Conservation (phyloP, 352 stramenopile species). For the Thalassiosira livingstoniorum region DNA sequence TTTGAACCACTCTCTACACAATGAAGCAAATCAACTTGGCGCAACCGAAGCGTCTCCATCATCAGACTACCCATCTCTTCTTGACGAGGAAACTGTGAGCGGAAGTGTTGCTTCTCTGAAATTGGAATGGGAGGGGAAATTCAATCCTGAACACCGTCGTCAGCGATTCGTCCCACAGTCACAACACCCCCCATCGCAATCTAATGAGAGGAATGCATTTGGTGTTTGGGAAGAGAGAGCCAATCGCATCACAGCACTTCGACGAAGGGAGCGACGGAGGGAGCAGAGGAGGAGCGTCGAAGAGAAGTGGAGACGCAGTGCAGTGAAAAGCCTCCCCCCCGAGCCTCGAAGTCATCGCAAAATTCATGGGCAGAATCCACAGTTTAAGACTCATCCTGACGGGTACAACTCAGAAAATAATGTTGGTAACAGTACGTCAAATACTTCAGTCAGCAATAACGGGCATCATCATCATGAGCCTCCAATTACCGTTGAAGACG, state of each 20-base stretch:
- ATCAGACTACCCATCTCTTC: not conserved
- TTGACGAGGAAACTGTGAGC: slow-evolving; percentile 34
- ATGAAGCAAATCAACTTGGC: not conserved
- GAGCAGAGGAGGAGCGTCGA: slow-evolving; percentile 45
- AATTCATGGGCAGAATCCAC: slow-evolving; percentile 5
- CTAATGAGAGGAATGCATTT: slow-evolving; percentile 4
- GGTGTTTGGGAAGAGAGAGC: slow-evolving; percentile 36
- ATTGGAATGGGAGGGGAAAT: slow-evolving; percentile 46
- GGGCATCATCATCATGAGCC: not conserved
- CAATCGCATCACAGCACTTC: slow-evolving; percentile 31
- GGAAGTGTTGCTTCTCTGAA: slow-evolving; percentile 44
- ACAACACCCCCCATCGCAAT: not conserved
- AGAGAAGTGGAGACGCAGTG: slow-evolving; percentile 47
- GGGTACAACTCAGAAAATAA: slow-evolving; percentile 15
- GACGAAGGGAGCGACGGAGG: slow-evolving; percentile 20
- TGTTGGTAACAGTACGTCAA: too few relatives aligned
- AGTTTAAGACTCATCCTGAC: not conserved
- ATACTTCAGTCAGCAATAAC: too few relatives aligned
- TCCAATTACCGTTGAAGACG: slow-evolving; percentile 39
- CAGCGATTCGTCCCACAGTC: not conserved
- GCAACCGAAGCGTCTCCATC: not conserved
- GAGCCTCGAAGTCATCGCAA: slow-evolving; percentile 6
- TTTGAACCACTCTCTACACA: not conserved
- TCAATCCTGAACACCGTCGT: slow-evolving; percentile 6
- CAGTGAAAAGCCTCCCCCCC: slow-evolving; percentile 28